Conservation (phyloP, 306 rosid genomes). For the Quercus variabilis region DNA sequence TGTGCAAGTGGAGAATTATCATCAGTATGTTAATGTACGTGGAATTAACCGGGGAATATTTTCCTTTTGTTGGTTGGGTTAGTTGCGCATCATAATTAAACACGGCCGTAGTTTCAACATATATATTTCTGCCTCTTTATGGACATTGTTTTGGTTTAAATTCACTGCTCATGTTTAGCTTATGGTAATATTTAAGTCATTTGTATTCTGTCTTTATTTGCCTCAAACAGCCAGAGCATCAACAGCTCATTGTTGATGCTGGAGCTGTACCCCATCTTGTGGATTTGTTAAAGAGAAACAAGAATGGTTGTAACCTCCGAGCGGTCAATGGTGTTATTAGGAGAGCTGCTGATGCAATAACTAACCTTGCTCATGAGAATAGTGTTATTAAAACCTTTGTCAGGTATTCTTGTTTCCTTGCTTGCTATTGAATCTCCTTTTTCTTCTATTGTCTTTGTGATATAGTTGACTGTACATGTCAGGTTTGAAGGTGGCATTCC, state of each 20-base stretch:
- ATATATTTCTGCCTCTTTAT: not conserved
- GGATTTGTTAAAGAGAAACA: constrained; percentile 40
- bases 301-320: constrained; percentile 10
- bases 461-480: constrained; percentile 2
- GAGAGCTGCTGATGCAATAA: constrained; percentile 59
- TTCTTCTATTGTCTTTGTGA: not conserved
- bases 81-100: not conserved
- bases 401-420: constrained; percentile 34
- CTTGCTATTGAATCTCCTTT: not conserved
- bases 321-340: constrained; percentile 37
- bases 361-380: constrained; percentile 62
- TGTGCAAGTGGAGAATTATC: not conserved
- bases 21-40: not conserved
- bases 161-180: not conserved
- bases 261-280: constrained; percentile 59
- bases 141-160: not conserved
- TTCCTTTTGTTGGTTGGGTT: not conserved
- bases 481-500: constrained; percentile 75
- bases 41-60: not conserved
- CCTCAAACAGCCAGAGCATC: constrained; percentile 53
- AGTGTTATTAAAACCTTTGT: constrained; percentile 41
- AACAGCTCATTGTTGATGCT: constrained; percentile 50
- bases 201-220: constrained; percentile 3
- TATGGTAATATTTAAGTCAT: not conserved
- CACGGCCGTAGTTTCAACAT: not conserved